A percentile compares a stretch with the other conserved stretches of the same genome.
Evolutionary conservation across 495 filamentous ascomycete species (phyloP).

Genomic region (Corynascus novoguineensis): DNA sequence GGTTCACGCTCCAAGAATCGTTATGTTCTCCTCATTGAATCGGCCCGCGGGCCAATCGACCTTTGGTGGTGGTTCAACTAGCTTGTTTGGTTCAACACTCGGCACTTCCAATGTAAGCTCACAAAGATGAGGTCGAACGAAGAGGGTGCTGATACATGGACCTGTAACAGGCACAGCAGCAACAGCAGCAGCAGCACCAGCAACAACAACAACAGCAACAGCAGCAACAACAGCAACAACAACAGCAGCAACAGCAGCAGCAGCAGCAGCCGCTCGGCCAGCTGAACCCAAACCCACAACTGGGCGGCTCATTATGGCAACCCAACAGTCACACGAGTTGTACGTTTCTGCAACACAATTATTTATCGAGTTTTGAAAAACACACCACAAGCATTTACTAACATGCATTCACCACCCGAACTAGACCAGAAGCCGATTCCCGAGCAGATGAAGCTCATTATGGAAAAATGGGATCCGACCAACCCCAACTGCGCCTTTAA

Average conservation of each 20-base stretch:
- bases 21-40: constrained; percentile 18
- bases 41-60: constrained; percentile 24
- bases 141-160: constrained; percentile 12
- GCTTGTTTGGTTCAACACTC: constrained; percentile 22
- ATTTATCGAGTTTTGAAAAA: background rate
- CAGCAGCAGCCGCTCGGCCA: constrained; percentile 28
- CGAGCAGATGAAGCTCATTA: constrained; percentile 74
- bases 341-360: constrained; percentile 23
- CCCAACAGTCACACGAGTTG: constrained; percentile 40
- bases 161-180: constrained; percentile 23
- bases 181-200: constrained; percentile 25
- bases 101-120: constrained; percentile 19
- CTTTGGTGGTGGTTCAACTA: constrained; percentile 22
- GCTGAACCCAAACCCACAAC: constrained; percentile 29
- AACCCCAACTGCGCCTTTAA: constrained; percentile 72
- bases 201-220: constrained; percentile 30
- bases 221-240: constrained; percentile 22
- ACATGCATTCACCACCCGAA: constrained; percentile 5
- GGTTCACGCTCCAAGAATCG: background rate
- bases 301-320: constrained; percentile 44
- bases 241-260: constrained; percentile 26
- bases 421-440: constrained; percentile 71
- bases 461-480: constrained; percentile 76
- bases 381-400: constrained; percentile 10
- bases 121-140: background rate